Evolutionary conservation across 225 moss, liverwort and hornwort species (phyloP).

Genomic region (Bryum argenteum): DNA sequence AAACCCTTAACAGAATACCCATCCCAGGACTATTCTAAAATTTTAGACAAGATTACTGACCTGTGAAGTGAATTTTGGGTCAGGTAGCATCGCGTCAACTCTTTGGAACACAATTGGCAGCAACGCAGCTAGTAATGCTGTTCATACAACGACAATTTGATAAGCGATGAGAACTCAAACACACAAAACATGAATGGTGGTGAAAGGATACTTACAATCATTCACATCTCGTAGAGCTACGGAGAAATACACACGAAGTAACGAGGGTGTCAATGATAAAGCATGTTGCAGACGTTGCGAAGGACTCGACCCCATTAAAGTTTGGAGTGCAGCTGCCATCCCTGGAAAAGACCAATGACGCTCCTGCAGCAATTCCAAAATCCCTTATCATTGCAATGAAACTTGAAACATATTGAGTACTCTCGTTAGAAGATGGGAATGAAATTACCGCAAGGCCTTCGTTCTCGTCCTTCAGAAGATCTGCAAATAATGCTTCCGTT

Average conservation of each 20-base stretch:
- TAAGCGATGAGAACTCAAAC: background rate
- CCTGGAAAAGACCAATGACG: conserved; percentile 96
- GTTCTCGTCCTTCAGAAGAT: conserved; percentile 90
- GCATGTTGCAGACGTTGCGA: conserved; percentile 80
- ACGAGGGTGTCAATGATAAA: conserved; percentile 63
- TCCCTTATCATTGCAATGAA: background rate
- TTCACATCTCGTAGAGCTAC: conserved; percentile 87
- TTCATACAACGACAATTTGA: conserved; percentile 11
- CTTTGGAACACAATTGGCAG: conserved; percentile 78
- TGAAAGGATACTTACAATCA: conserved; percentile 67
- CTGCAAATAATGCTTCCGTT: conserved; percentile 81
- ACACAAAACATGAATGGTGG: background rate
- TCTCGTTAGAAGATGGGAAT: background rate
- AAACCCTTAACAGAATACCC: background rate
- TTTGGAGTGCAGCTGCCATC: conserved; percentile 85
- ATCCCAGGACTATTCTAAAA: background rate
- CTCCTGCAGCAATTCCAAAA: conserved; percentile 55
- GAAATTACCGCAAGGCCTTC: conserved; percentile 79
- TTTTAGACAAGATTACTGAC: conserved; percentile 34
- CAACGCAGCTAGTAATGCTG: conserved; percentile 83
- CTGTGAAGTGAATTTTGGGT: conserved; percentile 69
- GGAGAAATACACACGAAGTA: conserved; percentile 81
- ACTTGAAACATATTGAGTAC: too few relatives aligned
- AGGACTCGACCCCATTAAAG: conserved; percentile 61
- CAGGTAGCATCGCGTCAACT: conserved; percentile 92